Evolutionary conservation across 1,284 basidiomycete species (phyloP).

Genomic region (Ganoderma multipileum): DNA sequence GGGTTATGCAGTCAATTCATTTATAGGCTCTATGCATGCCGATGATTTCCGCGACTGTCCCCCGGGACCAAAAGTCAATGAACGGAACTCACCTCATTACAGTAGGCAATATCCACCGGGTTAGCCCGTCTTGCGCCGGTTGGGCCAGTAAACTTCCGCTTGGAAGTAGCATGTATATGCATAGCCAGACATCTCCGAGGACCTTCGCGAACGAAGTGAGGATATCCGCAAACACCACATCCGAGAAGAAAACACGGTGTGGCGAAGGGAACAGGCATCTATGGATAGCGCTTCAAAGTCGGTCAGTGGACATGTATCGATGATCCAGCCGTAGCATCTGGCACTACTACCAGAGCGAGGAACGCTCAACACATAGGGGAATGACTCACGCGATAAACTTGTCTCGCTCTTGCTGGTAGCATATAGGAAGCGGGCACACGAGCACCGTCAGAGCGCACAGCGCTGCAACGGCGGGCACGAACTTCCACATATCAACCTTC

Average conservation of each 20-base stretch:
- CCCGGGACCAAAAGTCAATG: not conserved
- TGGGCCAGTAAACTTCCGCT: constrained; percentile 75
- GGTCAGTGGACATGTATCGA: constrained; percentile 3
- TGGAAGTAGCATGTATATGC: constrained; percentile 80
- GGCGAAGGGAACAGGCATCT: constrained; percentile 78
- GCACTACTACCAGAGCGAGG: not conserved
- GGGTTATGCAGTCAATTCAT: not conserved
- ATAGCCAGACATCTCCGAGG: constrained; percentile 93
- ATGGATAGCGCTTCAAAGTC: constrained; percentile 58
- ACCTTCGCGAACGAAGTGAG: constrained; percentile 98
- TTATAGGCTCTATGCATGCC: not conserved
- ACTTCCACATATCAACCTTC: constrained; percentile 77
- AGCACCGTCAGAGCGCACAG: constrained; percentile 65
- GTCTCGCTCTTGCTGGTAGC: constrained; percentile 74
- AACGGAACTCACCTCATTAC: constrained; percentile 79
- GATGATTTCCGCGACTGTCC: not conserved
- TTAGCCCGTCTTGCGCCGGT: constrained; percentile 67
- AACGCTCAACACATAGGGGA: not conserved
- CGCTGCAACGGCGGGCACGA: constrained; percentile 73
- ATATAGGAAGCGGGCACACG: constrained; percentile 70
- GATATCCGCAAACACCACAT: constrained; percentile 95
- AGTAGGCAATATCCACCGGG: constrained; percentile 79
- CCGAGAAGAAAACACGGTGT: constrained; percentile 81
- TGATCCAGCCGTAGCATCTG: not conserved
- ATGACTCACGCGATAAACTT: constrained; percentile 76